A percentile compares a stretch with the other conserved stretches of the same genome.
These are phyloP conservation scores for Lichenothelia convexa DNA, from an alignment of 495 filamentous ascomycete genomes.

Conservation along the genomic window DNA sequence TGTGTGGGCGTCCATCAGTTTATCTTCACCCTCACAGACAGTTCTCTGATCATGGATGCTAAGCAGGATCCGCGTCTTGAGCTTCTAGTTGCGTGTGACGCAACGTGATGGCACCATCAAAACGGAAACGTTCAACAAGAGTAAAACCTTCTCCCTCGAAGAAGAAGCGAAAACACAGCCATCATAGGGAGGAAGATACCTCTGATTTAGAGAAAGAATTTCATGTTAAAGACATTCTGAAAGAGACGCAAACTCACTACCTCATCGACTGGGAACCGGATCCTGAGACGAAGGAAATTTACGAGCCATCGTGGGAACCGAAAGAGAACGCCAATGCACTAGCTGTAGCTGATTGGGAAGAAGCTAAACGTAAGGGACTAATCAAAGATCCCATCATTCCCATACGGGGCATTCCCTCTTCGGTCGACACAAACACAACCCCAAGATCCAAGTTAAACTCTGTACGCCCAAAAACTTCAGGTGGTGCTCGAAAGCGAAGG, in stretches of 20 bases:
- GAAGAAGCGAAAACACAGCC: background rate
- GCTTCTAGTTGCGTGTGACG: background rate
- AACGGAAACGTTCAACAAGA: background rate
- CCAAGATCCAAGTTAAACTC: no score
- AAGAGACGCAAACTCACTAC: slow-evolving; percentile 7
- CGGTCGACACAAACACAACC: background rate
- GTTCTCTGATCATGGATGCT: background rate
- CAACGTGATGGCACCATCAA: background rate
- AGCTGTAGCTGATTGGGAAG: slow-evolving; percentile 9
- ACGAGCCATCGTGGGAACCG: slow-evolving; percentile 12
- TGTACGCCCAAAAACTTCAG: slow-evolving; percentile 1
- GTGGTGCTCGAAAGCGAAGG: slow-evolving; percentile 1
- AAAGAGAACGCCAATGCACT: slow-evolving; percentile 8
- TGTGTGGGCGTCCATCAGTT: no score
- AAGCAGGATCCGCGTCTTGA: background rate
- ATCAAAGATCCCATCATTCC: background rate
- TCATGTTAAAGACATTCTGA: slow-evolving; percentile 3
- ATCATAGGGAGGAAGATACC: no score
- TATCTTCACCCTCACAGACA: background rate
- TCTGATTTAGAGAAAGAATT: background rate
- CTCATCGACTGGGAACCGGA: slow-evolving; percentile 14
- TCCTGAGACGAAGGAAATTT: slow-evolving; percentile 8
- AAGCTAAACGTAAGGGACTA: background rate
- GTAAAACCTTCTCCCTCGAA: background rate
- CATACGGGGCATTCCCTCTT: background rate